Evolutionary conservation across 2,329 filamentous ascomycete species (phyloP), one percentile per base, ranked within the genome.

Genomic region (Fusarium bulbicola): DNA sequence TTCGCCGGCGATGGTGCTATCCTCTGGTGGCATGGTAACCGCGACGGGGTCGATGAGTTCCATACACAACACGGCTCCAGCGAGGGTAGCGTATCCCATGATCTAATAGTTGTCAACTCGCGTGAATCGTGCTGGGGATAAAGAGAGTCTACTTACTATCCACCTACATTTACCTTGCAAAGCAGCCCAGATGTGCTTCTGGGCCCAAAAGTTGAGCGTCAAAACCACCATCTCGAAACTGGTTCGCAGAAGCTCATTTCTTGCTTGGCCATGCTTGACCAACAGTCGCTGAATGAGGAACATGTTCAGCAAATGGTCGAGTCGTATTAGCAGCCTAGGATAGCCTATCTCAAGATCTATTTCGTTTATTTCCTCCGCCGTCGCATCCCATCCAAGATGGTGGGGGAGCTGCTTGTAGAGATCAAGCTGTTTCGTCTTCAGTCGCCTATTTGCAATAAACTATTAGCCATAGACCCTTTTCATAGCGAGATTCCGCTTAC

Each of bases 381-480:
- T 12, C 12, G 32, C 5, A 5, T 30, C 21, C 40, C 52, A 62
- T 1, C 13, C 12, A 8, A 62, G 15, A 7, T 59, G 59, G 7
- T 5, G 26, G 1, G 59, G 39, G 1, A 62, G 12, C 10, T 37
- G 11, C 1, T 12, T 18, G 15, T 39, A 39, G 6, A 62, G 32
- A 5, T 46, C 21, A 6, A 62, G 15, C 10, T 62, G 4, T 10
- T 59, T 46, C 2, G 7, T 9, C 6, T 39, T 26, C 1, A 58
- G 40, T 6, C 7, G 16, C 21, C 59, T 59, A 5, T 21, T 11
- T n/a, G n/a, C n/a, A n/a, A n/a, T n/a, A n/a, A n/a, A 10, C 6
- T 0, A 11, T 28, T 21, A 21, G 26, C 7, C 0, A 15, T 1
- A 4, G 13, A 9, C 9, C 1, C 7, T 4, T 10, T 4, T 11